These are phyloP conservation scores for Globisporangium apiculatum DNA, from an alignment of 352 stramenopile genomes.

Conservation along the genomic window DNA sequence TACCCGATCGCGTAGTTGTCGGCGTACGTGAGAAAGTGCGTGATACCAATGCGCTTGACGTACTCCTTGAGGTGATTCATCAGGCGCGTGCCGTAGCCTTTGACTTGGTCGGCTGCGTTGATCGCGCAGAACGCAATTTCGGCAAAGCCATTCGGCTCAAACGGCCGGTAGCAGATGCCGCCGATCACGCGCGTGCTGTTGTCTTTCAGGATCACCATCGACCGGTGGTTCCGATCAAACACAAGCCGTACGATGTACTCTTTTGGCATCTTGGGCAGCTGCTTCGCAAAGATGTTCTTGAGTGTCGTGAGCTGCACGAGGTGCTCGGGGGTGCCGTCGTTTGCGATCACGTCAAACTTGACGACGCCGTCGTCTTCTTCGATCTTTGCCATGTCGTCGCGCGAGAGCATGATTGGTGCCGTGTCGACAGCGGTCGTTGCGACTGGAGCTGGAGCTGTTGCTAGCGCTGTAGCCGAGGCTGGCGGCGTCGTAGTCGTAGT, in stretches of 20 bases:
- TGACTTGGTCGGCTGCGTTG: slow-evolving; percentile 94
- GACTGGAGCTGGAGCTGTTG: neutral
- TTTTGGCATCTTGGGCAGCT: slow-evolving; percentile 99
- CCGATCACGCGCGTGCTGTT: slow-evolving; percentile 92
- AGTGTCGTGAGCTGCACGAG: slow-evolving; percentile 92
- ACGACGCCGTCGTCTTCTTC: slow-evolving; percentile 73
- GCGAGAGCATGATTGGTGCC: slow-evolving; percentile 58
- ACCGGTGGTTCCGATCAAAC: slow-evolving; percentile 94
- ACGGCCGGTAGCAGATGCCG: slow-evolving; percentile 97
- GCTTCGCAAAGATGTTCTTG: slow-evolving; percentile 97
- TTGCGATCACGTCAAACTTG: slow-evolving; percentile 88
- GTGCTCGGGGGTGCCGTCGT: slow-evolving; percentile 84
- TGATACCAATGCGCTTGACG: slow-evolving; percentile 87
- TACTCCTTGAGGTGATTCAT: slow-evolving; percentile 99
- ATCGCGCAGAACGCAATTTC: slow-evolving; percentile 99
- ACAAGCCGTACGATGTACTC: slow-evolving; percentile 99
- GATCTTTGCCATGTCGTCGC: slow-evolving; percentile 85
- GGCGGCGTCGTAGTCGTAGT: too few species aligned
- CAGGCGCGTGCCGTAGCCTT: slow-evolving; percentile 96
- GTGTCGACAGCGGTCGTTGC: neutral
- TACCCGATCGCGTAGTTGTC: slow-evolving; percentile 99
- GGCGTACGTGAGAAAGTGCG: slow-evolving; percentile 98
- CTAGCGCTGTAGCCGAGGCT: too few species aligned
- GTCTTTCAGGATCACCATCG: slow-evolving; percentile 89
- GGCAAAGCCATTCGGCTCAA: slow-evolving; percentile 93